These are phyloP conservation scores for Wallacemonas sp. DNA, from an alignment of 208 protist genomes.

Conservation along the genomic window DNA sequence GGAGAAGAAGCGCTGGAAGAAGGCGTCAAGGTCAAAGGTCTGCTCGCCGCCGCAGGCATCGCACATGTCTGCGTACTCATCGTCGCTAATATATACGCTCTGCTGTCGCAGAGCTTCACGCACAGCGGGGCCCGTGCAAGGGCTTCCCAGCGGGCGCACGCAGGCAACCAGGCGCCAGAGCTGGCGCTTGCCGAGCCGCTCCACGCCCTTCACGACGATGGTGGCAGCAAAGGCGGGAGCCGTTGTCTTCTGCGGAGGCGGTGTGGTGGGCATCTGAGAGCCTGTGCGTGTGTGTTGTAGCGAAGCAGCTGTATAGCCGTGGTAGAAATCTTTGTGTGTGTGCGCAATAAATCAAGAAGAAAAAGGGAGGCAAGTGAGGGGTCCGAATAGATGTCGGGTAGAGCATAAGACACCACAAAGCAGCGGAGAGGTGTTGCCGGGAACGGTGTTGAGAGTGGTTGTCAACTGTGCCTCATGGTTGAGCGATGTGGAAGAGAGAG, in stretches of 20 bases:
- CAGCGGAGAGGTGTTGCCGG: too few species aligned
- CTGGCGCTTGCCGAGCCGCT: constrained; percentile 62
- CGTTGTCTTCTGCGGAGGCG: constrained; percentile 14
- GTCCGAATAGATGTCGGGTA: too few species aligned
- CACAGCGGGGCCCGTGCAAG: constrained; percentile 24
- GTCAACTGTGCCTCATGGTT: too few species aligned
- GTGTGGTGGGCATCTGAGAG: constrained; percentile 2
- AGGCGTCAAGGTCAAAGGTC: constrained; percentile 19
- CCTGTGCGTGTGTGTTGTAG: neutral
- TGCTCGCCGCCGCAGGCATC: constrained; percentile 14
- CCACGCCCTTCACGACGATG: constrained; percentile 53
- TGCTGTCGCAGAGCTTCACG: constrained; percentile 66
- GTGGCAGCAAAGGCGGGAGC: constrained; percentile 21
- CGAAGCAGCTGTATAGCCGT: neutral
- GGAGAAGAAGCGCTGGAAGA: constrained; percentile 40
- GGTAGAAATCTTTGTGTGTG: too few species aligned
- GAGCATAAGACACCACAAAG: too few species aligned
- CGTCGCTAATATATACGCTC: constrained; percentile 66
- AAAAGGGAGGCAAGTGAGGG: too few species aligned
- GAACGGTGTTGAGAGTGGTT: too few species aligned
- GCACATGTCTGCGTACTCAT: constrained; percentile 39
- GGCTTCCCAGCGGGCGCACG: constrained; percentile 26
- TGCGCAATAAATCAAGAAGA: too few species aligned
- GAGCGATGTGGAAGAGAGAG: too few species aligned
- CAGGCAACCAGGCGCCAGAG: constrained; percentile 58